Conservation (phyloP, 1,284 basidiomycete species). For the Gyrodon tennesseensis region DNA sequence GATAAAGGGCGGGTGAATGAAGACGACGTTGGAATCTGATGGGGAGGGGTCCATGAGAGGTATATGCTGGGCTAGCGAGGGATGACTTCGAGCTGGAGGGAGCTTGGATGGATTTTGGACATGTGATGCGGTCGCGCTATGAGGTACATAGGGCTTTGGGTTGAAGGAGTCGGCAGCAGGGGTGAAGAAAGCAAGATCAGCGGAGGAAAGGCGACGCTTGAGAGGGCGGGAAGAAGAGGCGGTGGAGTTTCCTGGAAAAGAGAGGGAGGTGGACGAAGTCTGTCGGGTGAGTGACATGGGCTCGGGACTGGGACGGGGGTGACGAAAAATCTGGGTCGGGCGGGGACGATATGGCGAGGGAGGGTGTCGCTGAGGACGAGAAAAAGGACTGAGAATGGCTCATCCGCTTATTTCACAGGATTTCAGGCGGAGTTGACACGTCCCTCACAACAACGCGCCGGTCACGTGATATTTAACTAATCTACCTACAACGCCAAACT, state of each 20-base stretch:
- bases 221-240: constrained; percentile 41
- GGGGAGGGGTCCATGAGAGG: constrained; percentile 65
- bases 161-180: constrained; percentile 60
- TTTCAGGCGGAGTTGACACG: constrained; percentile 50
- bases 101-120: constrained; percentile 32
- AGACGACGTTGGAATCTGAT: constrained; percentile 60
- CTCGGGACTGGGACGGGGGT: not conserved
- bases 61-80: constrained; percentile 50
- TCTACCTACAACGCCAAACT: constrained; percentile 51
- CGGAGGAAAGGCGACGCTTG: constrained; percentile 53
- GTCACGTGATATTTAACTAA: constrained; percentile 38
- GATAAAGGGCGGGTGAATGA: constrained; percentile 70
- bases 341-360: constrained; percentile 8
- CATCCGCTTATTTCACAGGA: constrained; percentile 39
- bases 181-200: constrained; percentile 58
- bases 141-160: constrained; percentile 58
- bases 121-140: constrained; percentile 31
- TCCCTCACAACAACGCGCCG: constrained; percentile 34
- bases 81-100: constrained; percentile 39
- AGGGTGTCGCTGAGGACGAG: constrained; percentile 21
- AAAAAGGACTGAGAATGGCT: constrained; percentile 24
- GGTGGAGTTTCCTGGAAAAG: constrained; percentile 30
- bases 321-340: not conserved
- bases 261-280: constrained; percentile 34
- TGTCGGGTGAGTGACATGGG: constrained; percentile 42